Evolutionary conservation across 768 basidiomycete species (phyloP).

Genomic region (Paxillus involutus): DNA sequence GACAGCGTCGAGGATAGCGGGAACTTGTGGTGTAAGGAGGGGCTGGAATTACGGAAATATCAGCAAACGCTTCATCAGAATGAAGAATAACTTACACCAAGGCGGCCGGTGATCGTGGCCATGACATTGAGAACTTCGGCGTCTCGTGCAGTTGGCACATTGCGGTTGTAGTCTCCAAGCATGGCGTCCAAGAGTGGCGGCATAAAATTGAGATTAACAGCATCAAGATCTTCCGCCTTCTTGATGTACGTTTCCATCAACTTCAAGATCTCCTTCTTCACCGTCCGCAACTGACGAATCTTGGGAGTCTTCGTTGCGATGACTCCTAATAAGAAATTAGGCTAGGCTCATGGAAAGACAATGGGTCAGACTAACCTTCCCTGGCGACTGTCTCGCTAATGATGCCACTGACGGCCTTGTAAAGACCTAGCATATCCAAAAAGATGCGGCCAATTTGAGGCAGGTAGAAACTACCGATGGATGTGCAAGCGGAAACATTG

Average conservation of each 20-base stretch:
- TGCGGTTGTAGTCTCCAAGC: slow-evolving; percentile 94
- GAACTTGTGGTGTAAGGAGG: slow-evolving; percentile 89
- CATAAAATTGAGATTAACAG: slow-evolving; percentile 89
- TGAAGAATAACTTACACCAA: slow-evolving; percentile 65
- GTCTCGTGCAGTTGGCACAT: slow-evolving; percentile 90
- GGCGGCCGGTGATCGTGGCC: slow-evolving; percentile 86
- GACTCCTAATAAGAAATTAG: slow-evolving; percentile 49
- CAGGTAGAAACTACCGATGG: slow-evolving; percentile 94
- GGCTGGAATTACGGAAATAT: slow-evolving; percentile 43
- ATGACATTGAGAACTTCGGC: slow-evolving; percentile 97
- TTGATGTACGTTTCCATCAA: slow-evolving; percentile 97
- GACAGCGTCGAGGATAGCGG: slow-evolving; percentile 92
- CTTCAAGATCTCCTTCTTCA: slow-evolving; percentile 98
- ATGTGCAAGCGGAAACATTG: slow-evolving; percentile 96
- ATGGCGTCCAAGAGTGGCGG: slow-evolving; percentile 95
- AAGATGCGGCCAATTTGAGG: slow-evolving; percentile 97
- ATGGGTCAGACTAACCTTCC: slow-evolving; percentile 54
- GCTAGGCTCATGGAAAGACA: not conserved
- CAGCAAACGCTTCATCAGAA: not conserved
- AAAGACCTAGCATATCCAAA: slow-evolving; percentile 96
- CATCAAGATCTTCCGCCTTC: slow-evolving; percentile 95
- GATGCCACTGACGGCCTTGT: slow-evolving; percentile 95
- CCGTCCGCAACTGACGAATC: slow-evolving; percentile 89
- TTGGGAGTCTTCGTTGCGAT: slow-evolving; percentile 97
- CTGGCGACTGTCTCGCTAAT: slow-evolving; percentile 90